Base-by-base conservation (phyloP, 352 stramenopile genomes). In the Phytophthora vignae region DNA sequence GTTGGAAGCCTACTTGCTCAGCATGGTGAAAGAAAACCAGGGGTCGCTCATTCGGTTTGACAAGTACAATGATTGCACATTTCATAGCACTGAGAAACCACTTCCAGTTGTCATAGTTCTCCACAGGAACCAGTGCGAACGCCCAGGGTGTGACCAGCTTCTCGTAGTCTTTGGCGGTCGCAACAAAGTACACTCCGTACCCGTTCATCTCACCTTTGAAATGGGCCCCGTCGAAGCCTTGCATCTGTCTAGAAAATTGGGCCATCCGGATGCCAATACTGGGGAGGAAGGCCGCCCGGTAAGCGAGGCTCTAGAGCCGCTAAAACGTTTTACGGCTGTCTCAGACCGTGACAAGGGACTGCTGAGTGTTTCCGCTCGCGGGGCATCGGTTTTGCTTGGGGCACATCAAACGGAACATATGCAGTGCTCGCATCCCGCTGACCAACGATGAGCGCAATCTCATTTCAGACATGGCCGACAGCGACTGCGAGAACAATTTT, bases 151-250 rank as follows among this genome's bases (percentile, higher is more conserved):
- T 59, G 2, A 33, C 42, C 14, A 8, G 48, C 55, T 15, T 38
- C 10, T 60, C 36, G 0, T 73, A 60, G 38, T 57, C 81, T 1
- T 54, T 67, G 0, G 69, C 58, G 1, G 77, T 66, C 2, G 21
- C 55, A 0, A 82, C 82, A 25, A 71, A 84, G 22, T 73, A 53
- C 55, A 44, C 74, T 42, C 60, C 74, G 31, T n/a, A n/a, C n/a
- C 42, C 63, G 7, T 69, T 82, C 31, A 48, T 76, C 1, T 25
- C 48, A 0, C 68, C 68, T 49, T 76, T 17, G 48, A 14, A 8
- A 4, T 82, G 1, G 64, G 76, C 4, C 63, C 31, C 7, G 36
- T 66, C 0, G 67, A 78, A 17, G 64, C 78, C n/a, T 70, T 70
- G 4, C n/a, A n/a, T n/a, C n/a, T n/a, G n/a, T n/a, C n/a, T n/a